Conservation (phyloP, 2,329 filamentous ascomycete genomes). For the Mollisiaceae sp. region DNA sequence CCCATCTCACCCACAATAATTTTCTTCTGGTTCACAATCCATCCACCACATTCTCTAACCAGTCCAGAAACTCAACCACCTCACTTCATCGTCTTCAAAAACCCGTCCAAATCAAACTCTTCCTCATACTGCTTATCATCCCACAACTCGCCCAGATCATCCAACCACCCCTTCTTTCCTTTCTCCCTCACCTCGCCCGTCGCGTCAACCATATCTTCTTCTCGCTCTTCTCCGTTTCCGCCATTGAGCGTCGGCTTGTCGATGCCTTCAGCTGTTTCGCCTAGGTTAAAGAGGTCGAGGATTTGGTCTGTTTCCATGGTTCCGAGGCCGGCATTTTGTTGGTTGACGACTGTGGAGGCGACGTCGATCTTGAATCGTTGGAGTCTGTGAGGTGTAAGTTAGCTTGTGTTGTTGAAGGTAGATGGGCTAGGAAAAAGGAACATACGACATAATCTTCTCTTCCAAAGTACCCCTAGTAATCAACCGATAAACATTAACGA, state of each 20-base stretch:
- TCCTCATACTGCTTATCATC: constrained; percentile 98
- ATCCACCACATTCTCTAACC: not conserved
- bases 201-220: constrained; percentile 91
- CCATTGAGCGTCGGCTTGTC: constrained; percentile 58
- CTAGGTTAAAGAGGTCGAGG: constrained; percentile 91
- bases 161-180: constrained; percentile 94
- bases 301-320: constrained; percentile 99
- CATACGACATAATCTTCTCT: constrained; percentile 91
- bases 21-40: not conserved
- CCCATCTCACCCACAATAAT: not conserved
- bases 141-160: constrained; percentile 95
- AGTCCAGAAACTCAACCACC: not conserved
- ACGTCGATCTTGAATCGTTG: constrained; percentile 99
- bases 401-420: constrained; percentile 15
- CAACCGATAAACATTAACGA: constrained; percentile 97
- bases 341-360: constrained; percentile 96
- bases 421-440: constrained; percentile 30
- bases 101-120: constrained; percentile 94
- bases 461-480: constrained; percentile 95
- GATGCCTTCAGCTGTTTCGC: constrained; percentile 73
- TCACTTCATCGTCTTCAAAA: constrained; percentile 82
- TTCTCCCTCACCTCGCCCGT: constrained; percentile 91
- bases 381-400: constrained; percentile 63
- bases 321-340: constrained; percentile 92
- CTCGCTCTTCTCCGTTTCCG: constrained; percentile 57